Base-by-base conservation (phyloP, 805 yeast species). In the Saturnispora bothae region DNA sequence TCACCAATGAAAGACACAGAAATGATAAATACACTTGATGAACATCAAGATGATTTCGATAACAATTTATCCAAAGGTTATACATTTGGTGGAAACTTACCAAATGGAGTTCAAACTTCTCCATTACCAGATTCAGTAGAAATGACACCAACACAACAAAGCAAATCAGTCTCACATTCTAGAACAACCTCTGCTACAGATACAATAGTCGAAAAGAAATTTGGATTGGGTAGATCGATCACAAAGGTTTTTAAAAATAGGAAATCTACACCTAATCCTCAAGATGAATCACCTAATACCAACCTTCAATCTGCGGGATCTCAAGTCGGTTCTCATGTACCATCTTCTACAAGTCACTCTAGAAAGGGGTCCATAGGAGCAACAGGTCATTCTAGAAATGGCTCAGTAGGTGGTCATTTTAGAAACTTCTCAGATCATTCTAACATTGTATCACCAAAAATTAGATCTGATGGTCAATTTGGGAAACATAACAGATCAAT, bases 371-470 rank as follows among this genome's bases (percentile, higher is more conserved):
- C 25, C 7, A 7, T 22, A 22, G n/a, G n/a, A n/a, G 4, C 36
- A 9, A 34, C 34, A n/a, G 15, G 23, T 17, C 56, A 50, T 35
- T 38, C 33, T 7, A 43, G 53, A 28, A 40, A 51, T 4, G 34
- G 39, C 5, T 54, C 59, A 3, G 59, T 52, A 23, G 55, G 51
- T 12, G 54, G 57, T 13, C 59, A 61, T 10, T 65, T 21, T 4
- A 46, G 58, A 34, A 43, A 53, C 1, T 36, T 39, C 5, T 57
- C 62, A 3, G 61, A 56, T 27, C 60, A 56, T 27, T 50, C 59
- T 4, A 41, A 43, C 15, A 55, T 57, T 12, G 65, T 54, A 2
- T 65, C 76, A 0, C 71, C 76, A 1, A 70, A 71, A 14, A 47
- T 69, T 25, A 70, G 73, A 3, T 40, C 43, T 14, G 39, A 50